phyloP scores from a whole-genome alignment of 2,329 filamentous ascomycete species.

The Fusarium citri region DNA sequence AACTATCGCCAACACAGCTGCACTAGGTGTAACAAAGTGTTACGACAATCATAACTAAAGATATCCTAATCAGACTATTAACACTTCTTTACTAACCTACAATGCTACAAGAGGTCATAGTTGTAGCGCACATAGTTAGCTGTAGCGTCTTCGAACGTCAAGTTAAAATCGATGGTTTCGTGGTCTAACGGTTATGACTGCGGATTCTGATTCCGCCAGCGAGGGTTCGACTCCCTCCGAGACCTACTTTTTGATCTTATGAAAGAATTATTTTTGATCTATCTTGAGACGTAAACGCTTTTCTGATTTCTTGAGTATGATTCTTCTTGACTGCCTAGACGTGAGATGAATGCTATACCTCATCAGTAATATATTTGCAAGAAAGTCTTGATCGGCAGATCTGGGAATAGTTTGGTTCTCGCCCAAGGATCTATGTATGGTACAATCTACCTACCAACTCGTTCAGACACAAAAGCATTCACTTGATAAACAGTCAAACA shows the following conservation, averaged over 20 bases:
- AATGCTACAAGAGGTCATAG: background rate
- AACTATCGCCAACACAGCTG: background rate
- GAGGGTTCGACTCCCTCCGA: background rate
- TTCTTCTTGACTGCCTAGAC: background rate
- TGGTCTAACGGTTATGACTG: background rate
- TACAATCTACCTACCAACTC: background rate
- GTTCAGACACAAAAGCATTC: background rate
- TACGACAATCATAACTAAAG: background rate
- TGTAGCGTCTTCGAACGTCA: background rate
- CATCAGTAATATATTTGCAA: background rate
- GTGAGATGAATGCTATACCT: background rate
- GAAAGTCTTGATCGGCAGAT: background rate
- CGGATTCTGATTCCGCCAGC: background rate
- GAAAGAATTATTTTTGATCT: no score
- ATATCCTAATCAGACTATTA: background rate
- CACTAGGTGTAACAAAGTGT: background rate
- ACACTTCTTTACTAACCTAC: background rate
- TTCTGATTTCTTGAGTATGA: background rate
- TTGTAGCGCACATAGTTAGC: rapidly evolving
- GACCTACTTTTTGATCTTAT: background rate
- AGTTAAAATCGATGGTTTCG: background rate
- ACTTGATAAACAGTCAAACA: background rate
- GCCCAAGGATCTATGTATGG: background rate
- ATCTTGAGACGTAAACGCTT: no score
- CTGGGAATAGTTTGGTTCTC: background rate